Base-by-base conservation (phyloP, 2,329 filamentous ascomycete species). In the Penicillium sp. region DNA sequence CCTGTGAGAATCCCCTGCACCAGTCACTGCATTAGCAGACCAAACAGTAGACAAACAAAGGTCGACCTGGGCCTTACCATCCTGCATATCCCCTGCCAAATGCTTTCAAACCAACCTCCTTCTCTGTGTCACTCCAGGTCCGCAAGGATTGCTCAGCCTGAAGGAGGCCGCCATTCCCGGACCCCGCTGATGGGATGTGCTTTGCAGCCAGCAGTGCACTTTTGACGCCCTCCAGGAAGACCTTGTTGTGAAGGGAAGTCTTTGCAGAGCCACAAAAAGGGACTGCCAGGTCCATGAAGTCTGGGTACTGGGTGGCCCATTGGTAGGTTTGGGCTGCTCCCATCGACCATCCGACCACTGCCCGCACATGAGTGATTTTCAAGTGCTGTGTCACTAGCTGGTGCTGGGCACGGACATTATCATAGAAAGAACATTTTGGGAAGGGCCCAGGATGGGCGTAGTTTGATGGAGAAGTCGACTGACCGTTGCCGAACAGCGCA, bases 31-130 rank as follows among this genome's bases (percentile, higher is more conserved):
- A n/a, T n/a, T n/a, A n/a, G n/a, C n/a, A n/a, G n/a, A n/a, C n/a
- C n/a, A n/a, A n/a, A n/a, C n/a, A n/a, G n/a, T n/a, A n/a, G n/a
- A n/a, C n/a, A n/a, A n/a, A n/a, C n/a, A n/a, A n/a, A n/a, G n/a
- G n/a, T n/a, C n/a, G n/a, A n/a, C n/a, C n/a, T n/a, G n/a, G n/a
- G n/a, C n/a, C 68, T 60, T 57, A 71, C 73, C 80, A 93, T 0
- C 86, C 87, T 1, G 87, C 85, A 66, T 93, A 93, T 0, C 82
- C 86, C 39, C 85, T 76, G 0, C 78, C 85, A 49, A 91, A 78
- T 0, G 87, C 86, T 60, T 84, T 88, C 34, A 91, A 62, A 0
- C 80, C 82, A 19, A 73, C 69, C 13, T 73, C 70, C 42, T 65
- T 77, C 55, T 84, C 77, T 44, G n/a, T n/a, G n/a, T n/a, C n/a